A percentile compares a stretch with the other conserved stretches of the same genome.
Conservation (phyloP, 805 yeast species). For the Tetrapisispora arboricola region DNA sequence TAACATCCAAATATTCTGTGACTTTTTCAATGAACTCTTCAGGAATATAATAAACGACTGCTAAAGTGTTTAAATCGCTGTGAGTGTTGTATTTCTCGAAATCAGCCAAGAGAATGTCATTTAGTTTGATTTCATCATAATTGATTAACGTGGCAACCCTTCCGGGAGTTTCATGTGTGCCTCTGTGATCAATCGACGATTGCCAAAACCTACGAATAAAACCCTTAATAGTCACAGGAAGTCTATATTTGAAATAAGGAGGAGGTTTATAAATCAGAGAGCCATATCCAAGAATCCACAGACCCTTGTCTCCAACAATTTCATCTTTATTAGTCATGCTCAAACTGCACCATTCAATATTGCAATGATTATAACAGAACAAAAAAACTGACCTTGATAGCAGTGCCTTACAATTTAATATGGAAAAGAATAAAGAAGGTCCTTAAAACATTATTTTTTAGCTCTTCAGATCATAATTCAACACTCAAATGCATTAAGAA, state of each 20-base stretch:
- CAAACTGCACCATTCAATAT: neutral
- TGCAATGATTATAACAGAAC: too few relatives aligned
- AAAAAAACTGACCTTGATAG: too few relatives aligned
- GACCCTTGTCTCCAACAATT: slow-evolving; percentile 11
- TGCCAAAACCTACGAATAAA: slow-evolving; percentile 86
- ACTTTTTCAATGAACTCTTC: slow-evolving; percentile 53
- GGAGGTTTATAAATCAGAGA: slow-evolving; percentile 87
- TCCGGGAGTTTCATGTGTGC: slow-evolving; percentile 80
- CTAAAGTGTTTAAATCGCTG: slow-evolving; percentile 50
- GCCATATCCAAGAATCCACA: slow-evolving; percentile 89
- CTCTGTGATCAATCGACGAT: slow-evolving; percentile 79
- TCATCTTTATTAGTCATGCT: neutral
- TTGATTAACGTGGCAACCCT: slow-evolving; percentile 77
- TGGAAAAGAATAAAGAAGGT: too few relatives aligned
- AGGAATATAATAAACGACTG: slow-evolving; percentile 75
- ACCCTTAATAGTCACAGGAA: slow-evolving; percentile 70
- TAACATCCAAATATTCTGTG: slow-evolving; percentile 55
- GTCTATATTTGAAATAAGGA: slow-evolving; percentile 47
- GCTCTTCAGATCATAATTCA: too few relatives aligned
- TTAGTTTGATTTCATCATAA: slow-evolving; percentile 38
- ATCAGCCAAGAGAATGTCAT: slow-evolving; percentile 35
- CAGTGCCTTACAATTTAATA: too few relatives aligned
- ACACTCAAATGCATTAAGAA: too few relatives aligned
- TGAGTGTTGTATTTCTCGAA: slow-evolving; percentile 20
- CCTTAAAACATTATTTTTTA: too few relatives aligned